Conservation (phyloP, 768 basidiomycete species). For the Lentinula boryana region DNA sequence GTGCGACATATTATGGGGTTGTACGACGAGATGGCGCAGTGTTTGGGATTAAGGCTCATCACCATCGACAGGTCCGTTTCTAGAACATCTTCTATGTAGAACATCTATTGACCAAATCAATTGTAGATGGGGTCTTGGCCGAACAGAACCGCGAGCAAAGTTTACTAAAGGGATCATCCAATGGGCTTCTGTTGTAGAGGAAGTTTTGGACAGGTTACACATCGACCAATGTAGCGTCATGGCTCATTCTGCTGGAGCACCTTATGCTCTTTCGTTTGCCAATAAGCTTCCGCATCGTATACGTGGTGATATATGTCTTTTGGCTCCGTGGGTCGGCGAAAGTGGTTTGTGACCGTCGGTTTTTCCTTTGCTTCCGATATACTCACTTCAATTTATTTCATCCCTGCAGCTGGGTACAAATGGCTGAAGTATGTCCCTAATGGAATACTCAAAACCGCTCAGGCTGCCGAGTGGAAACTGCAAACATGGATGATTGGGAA, state of each 20-base stretch:
- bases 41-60: slow-evolving; percentile 80
- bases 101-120: slow-evolving; percentile 7
- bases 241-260: slow-evolving; percentile 94
- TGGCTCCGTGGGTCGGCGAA: slow-evolving; percentile 98
- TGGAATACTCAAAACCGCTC: slow-evolving; percentile 87
- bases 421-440: slow-evolving; percentile 98
- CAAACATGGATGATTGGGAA: slow-evolving; percentile 98
- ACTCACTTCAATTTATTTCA: neutral
- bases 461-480: slow-evolving; percentile 95
- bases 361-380: slow-evolving; percentile 4
- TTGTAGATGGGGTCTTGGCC: slow-evolving; percentile 86
- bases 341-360: slow-evolving; percentile 50
- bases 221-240: slow-evolving; percentile 82
- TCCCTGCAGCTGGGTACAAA: slow-evolving; percentile 73
- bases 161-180: slow-evolving; percentile 76
- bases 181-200: slow-evolving; percentile 88
- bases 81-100: slow-evolving; percentile 4
- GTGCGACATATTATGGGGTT: slow-evolving; percentile 93
- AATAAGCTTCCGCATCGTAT: slow-evolving; percentile 71
- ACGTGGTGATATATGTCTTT: slow-evolving; percentile 75
- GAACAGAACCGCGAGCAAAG: slow-evolving; percentile 67
- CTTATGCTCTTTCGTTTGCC: slow-evolving; percentile 88
- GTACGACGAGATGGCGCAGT: slow-evolving; percentile 94
- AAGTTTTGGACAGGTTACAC: slow-evolving; percentile 76
- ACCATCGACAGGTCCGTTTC: slow-evolving; percentile 79